Evolutionary conservation across 2,329 filamentous ascomycete genomes (phyloP), one percentile per base, ranked within the genome.

Genomic region (Fusarium sambucinum): DNA sequence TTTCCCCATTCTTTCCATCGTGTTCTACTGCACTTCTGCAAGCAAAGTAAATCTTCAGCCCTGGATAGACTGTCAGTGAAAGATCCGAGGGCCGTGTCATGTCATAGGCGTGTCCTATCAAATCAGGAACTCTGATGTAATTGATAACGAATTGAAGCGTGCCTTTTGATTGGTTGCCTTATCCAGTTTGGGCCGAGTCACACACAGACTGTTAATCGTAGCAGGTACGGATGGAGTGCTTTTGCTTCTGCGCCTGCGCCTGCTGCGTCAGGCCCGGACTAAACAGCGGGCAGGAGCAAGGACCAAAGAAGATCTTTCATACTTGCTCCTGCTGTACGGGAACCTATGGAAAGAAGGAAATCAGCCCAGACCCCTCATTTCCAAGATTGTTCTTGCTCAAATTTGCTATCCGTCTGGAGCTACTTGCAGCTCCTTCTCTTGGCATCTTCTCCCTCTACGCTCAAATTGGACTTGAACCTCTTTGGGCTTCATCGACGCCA

Each of bases 401-500:
- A 64, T 52, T 23, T 46, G 41, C 41, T 17, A 16, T 61, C 52
- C 52, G 47, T 50, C 52, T 63, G 42, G 68, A 55, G 55, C 63
- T 59, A 62, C 63, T 47, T 70, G 68, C 68, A 71, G 56, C 52
- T 53, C 40, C n/a, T 61, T 27, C 46, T 59, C 55, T 64, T 65
- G 60, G 59, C 66, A 46, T 54, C 47, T 50, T 69, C 55, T 54
- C 30, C 21, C 58, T 59, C 57, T 62, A 62, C 30, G 19, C 21
- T 42, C 23, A 60, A 55, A 42, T 44, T 55, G 46, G 55, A 48
- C 56, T 59, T 55, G 48, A 62, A 68, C 61, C 67, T 59, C 66
- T 70, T 59, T 53, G 61, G 65, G 59, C 60, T 60, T 69, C 64
- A 68, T 72, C 59, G 45, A 64, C 69, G 66, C 69, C 56, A 60